phyloP scores from a whole-genome alignment of 495 filamentous ascomycete species.

The Aspergillus cristatus region DNA sequence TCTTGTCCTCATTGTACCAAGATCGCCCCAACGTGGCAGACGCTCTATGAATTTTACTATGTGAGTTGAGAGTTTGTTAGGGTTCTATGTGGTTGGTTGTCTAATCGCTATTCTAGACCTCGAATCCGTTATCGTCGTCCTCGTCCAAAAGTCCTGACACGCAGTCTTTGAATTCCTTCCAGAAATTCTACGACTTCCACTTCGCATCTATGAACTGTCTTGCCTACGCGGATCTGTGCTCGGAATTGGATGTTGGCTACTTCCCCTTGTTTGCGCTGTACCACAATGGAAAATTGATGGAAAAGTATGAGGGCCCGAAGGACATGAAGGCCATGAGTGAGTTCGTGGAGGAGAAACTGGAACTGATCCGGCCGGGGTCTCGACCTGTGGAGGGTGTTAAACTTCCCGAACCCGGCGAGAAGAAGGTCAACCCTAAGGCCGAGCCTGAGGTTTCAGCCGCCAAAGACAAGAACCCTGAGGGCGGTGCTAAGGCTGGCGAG shows the following conservation, averaged over 20 bases:
- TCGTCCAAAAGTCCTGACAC: slow-evolving; percentile 33
- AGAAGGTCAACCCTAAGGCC: slow-evolving; percentile 35
- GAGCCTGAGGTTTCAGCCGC: slow-evolving; percentile 35
- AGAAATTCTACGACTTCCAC: slow-evolving; percentile 77
- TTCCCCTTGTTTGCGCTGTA: slow-evolving; percentile 75
- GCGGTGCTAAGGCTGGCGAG: slow-evolving; percentile 33
- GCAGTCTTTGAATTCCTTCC: slow-evolving; percentile 52
- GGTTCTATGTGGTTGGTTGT: no score
- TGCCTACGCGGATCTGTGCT: slow-evolving; percentile 67
- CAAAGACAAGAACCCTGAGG: slow-evolving; percentile 42
- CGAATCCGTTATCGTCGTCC: slow-evolving; percentile 50
- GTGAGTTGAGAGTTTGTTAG: slow-evolving; percentile 17
- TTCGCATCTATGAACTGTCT: slow-evolving; percentile 81
- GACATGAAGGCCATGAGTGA: slow-evolving; percentile 50
- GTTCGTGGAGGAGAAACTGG: slow-evolving; percentile 69
- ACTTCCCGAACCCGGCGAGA: slow-evolving; percentile 51
- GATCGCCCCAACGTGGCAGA: slow-evolving; percentile 82
- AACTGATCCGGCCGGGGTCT: slow-evolving; percentile 69
- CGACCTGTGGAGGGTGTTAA: slow-evolving; percentile 54
- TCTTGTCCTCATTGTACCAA: slow-evolving; percentile 71
- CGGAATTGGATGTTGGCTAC: slow-evolving; percentile 48
- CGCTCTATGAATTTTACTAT: slow-evolving; percentile 91
- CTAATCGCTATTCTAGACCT: slow-evolving; percentile 44
- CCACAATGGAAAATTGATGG: slow-evolving; percentile 65
- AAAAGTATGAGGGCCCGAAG: slow-evolving; percentile 51